These are phyloP conservation scores for Phytomonas sp. DNA, from an alignment of 208 protist species.

Conservation along the genomic window DNA sequence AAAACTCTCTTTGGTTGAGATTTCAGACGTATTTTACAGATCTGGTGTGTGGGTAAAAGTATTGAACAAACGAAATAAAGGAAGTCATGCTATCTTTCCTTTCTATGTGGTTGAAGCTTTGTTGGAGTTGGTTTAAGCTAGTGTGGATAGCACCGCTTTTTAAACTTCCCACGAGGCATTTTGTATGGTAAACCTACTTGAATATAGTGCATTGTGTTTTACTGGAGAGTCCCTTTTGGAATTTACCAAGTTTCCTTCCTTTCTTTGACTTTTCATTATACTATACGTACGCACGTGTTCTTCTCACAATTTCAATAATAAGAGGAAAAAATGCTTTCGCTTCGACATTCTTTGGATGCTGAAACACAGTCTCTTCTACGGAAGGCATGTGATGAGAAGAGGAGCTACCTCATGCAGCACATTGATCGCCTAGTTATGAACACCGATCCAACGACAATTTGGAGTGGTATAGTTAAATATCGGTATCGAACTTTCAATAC, in stretches of 20 bases:
- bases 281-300: background rate
- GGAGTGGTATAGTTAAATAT: slow-evolving; percentile 71
- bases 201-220: background rate
- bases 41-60: no score
- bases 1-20: no score
- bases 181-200: no score
- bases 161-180: no score
- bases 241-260: slow-evolving; percentile 8
- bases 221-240: background rate
- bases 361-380: slow-evolving; percentile 22
- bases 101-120: no score
- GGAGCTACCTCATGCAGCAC: slow-evolving; percentile 35
- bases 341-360: slow-evolving; percentile 17
- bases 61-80: no score
- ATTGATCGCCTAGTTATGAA: slow-evolving; percentile 43
- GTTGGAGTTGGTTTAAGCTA: no score
- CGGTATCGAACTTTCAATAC: slow-evolving; percentile 12
- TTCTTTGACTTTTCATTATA: slow-evolving; percentile 4
- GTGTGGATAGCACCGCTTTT: no score
- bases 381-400: slow-evolving; percentile 35
- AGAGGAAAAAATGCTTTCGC: slow-evolving; percentile 15
- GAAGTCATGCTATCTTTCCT: no score
- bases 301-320: no score
- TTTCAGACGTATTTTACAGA: no score
- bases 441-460: slow-evolving; percentile 65